Percentiles rank a stretch among this genome's conserved stretches.
phyloP scores from a whole-genome alignment of 768 basidiomycete species.

The Mycena filopes region DNA sequence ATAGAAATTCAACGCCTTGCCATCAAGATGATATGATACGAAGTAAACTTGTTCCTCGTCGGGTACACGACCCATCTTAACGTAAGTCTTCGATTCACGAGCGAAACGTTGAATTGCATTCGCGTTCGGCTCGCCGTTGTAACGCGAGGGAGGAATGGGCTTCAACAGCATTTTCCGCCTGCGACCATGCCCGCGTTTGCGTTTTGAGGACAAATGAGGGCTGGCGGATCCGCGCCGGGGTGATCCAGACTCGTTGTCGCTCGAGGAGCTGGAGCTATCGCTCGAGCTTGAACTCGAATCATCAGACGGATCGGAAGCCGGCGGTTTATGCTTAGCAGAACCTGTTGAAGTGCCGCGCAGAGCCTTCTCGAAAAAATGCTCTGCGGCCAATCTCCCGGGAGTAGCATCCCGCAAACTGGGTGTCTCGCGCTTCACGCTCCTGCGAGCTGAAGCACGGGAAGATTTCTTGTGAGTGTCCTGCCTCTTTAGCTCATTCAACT shows the following conservation, averaged over 20 bases:
- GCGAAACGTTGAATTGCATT: background rate
- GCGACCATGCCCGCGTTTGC: background rate
- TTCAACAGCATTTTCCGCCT: constrained; percentile 6
- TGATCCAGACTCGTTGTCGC: constrained; percentile 3
- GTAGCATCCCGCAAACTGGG: background rate
- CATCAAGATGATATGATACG: constrained; percentile 41
- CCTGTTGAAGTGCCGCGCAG: background rate
- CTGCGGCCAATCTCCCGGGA: constrained; percentile 5
- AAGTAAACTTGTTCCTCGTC: constrained; percentile 31
- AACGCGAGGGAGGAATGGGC: background rate
- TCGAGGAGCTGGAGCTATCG: constrained; percentile 5
- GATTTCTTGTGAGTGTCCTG: background rate
- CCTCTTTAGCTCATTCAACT: background rate
- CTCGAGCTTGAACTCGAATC: constrained; percentile 12
- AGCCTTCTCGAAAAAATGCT: background rate
- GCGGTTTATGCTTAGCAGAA: background rate
- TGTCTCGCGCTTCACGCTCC: background rate
- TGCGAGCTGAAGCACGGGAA: background rate
- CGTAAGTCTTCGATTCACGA: background rate
- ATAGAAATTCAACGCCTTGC: constrained; percentile 44
- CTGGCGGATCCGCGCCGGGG: background rate
- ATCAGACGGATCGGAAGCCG: constrained; percentile 15
- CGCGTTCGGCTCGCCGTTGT: background rate
- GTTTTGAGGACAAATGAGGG: constrained; percentile 1
- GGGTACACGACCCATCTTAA: constrained; percentile 25